A percentile compares a stretch with the other conserved stretches of the same genome.
phyloP scores from a whole-genome alignment of 257 asterid genomes.

The Perilla frutescens region DNA sequence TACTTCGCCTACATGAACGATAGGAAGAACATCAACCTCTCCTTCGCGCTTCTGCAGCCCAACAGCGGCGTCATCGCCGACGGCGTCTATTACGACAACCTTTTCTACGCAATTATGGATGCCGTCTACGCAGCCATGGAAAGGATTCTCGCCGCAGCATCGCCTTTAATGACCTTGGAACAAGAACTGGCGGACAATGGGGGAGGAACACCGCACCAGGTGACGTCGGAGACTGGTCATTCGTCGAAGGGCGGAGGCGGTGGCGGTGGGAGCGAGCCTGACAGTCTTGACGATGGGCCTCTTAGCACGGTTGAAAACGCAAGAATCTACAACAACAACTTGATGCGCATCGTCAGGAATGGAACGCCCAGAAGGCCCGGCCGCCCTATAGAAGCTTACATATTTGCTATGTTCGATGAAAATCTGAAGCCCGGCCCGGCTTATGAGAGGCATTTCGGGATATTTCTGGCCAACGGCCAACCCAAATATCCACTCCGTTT shows the following conservation, averaged over 20 bases:
- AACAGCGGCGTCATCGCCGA: too few species aligned
- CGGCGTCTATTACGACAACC: too few species aligned
- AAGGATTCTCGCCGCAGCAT: not conserved
- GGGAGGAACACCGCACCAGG: too few species aligned
- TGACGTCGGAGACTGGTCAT: slow-evolving; percentile 12
- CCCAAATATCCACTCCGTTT: too few species aligned
- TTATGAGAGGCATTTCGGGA: too few species aligned
- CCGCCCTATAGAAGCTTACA: too few species aligned
- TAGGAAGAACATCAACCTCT: not conserved
- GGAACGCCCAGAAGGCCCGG: slow-evolving; percentile 14
- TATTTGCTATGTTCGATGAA: too few species aligned
- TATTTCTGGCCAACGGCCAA: too few species aligned
- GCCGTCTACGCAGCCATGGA: slow-evolving; percentile 27
- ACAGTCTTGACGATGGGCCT: not conserved
- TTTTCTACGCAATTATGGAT: slow-evolving; percentile 25
- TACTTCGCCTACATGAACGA: slow-evolving; percentile 26
- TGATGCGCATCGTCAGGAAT: slow-evolving; percentile 18
- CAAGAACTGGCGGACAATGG: too few species aligned
- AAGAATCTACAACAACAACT: slow-evolving; percentile 6
- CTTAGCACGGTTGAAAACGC: not conserved
- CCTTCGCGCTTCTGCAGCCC: slow-evolving; percentile 17
- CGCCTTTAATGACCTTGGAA: too few species aligned
- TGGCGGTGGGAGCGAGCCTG: not conserved
- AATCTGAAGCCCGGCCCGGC: too few species aligned
- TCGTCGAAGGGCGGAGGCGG: not conserved